Conservation (phyloP, 805 yeast genomes). For the Suhomyces vadensis region DNA sequence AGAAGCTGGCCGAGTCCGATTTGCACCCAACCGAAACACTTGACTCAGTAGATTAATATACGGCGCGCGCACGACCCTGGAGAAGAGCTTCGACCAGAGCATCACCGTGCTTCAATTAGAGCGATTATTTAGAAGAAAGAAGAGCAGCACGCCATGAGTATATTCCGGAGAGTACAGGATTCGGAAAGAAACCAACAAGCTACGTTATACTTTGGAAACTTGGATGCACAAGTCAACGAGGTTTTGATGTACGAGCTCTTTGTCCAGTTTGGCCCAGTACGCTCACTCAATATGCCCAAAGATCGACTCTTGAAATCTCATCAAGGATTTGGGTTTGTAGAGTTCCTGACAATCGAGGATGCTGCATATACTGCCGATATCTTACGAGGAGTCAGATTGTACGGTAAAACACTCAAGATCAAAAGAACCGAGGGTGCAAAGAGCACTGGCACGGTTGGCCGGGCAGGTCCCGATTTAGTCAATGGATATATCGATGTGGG, state of each 20-base stretch:
- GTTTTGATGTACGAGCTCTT: conserved; percentile 75
- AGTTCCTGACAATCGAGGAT: conserved; percentile 59
- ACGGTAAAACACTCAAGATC: conserved; percentile 59
- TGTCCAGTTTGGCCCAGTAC: conserved; percentile 80
- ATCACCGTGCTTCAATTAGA: background rate
- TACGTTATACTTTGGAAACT: conserved; percentile 77
- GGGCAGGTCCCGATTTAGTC: conserved; percentile 9
- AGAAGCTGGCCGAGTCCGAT: background rate
- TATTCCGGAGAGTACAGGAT: conserved; percentile 38
- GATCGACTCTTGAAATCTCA: conserved; percentile 70
- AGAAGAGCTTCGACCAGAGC: background rate
- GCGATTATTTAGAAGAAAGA: background rate
- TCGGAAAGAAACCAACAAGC: conserved; percentile 58
- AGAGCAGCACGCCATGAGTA: conserved; percentile 20
- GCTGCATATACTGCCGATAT: conserved; percentile 67
- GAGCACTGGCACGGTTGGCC: conserved; percentile 6
- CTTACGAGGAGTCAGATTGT: conserved; percentile 61
- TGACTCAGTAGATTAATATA: background rate
- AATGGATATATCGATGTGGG: conserved; percentile 44
- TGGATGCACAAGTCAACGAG: conserved; percentile 76
- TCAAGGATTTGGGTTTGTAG: conserved; percentile 89
- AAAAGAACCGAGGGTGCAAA: conserved; percentile 44
- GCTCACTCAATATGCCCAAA: conserved; percentile 69
- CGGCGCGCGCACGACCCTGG: conserved; percentile 4
- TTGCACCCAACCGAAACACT: conserved; percentile 1